Evolutionary conservation across 352 stramenopile species (phyloP).

Genomic region (Globisporangium paddicum): DNA sequence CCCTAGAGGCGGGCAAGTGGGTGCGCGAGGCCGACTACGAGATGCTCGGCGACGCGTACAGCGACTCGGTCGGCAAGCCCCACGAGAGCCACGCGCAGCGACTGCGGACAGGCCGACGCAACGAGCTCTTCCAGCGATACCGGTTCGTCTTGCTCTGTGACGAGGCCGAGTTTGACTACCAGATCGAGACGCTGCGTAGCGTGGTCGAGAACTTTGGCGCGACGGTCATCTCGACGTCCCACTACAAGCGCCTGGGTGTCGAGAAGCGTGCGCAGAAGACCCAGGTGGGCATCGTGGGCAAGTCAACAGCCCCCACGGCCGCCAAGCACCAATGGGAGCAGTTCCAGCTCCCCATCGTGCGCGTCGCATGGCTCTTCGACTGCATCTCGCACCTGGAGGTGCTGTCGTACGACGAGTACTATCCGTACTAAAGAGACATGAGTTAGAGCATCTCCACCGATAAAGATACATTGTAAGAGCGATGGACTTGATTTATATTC

Average conservation of each 20-base stretch:
- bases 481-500: conserved; percentile 2
- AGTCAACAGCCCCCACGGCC: conserved; percentile 44
- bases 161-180: conserved; percentile 68
- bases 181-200: conserved; percentile 47
- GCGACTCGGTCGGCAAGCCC: conserved; percentile 60
- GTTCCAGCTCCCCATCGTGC: conserved; percentile 80
- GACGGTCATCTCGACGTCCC: conserved; percentile 28
- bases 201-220: conserved; percentile 74
- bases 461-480: background rate
- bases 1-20: conserved; percentile 55
- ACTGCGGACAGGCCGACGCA: conserved; percentile 43
- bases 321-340: conserved; percentile 57
- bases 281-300: conserved; percentile 70
- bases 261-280: conserved; percentile 28
- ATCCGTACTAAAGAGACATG: conserved; percentile 52
- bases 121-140: conserved; percentile 74
- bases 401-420: conserved; percentile 83
- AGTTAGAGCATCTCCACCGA: background rate
- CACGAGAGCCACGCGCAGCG: conserved; percentile 52
- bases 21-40: conserved; percentile 67
- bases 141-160: conserved; percentile 74
- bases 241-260: conserved; percentile 18
- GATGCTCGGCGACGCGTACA: conserved; percentile 80
- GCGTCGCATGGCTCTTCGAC: conserved; percentile 85
- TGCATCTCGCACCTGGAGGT: conserved; percentile 83